Evolutionary conservation across 2,329 filamentous ascomycete species (phyloP), one percentile per base, ranked within the genome.

Genomic region (Fonsecaea pugnacius): DNA sequence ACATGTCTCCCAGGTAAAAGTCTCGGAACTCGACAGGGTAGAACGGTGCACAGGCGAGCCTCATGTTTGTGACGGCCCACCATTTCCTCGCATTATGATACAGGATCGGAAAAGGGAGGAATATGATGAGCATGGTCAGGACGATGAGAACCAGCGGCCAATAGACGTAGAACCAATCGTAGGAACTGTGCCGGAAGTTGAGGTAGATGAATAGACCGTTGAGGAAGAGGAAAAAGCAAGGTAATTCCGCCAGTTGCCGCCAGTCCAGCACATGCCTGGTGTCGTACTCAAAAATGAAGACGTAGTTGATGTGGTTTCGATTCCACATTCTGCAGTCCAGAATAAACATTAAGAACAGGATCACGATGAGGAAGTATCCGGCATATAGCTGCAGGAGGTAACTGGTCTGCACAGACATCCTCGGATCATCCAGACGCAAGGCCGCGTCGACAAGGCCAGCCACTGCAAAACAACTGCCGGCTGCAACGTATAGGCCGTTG

Each of bases 1-100:
- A 96, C 83, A 98, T 97, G 75, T 99, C 95, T 58, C 95, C 95
- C 0, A 98, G 84, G 77, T 97, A 98, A 79, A 99, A 98, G 77
- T 99, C 95, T 63, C 93, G 87, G 75, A 98, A 99, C 75, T 98
- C 94, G 56, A 99, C 95, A 1, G 92, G 92, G 73, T 96, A 97
- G 21, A 96, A 75, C 3, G 93, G 93, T 14, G 94, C 91, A 55
- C 94, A 84, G 59, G 96, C 79, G 18, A 98, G 82, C 66, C 95
- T 91, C 85, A 91, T 96, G 78, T 94, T 89, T n/a, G 92, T 92
- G 75, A 93, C 93, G 32, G 91, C 82, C 75, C 96, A 90, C 94
- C 95, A 99, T 69, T 84, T 85, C 43, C 95, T 86, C 71, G 90
- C 91, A 69, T 86, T 85, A 72, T 91, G 85, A 72, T 91, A 94